phyloP scores from a whole-genome alignment of 2,329 filamentous ascomycete genomes.

The Fusarium tricinctum region DNA sequence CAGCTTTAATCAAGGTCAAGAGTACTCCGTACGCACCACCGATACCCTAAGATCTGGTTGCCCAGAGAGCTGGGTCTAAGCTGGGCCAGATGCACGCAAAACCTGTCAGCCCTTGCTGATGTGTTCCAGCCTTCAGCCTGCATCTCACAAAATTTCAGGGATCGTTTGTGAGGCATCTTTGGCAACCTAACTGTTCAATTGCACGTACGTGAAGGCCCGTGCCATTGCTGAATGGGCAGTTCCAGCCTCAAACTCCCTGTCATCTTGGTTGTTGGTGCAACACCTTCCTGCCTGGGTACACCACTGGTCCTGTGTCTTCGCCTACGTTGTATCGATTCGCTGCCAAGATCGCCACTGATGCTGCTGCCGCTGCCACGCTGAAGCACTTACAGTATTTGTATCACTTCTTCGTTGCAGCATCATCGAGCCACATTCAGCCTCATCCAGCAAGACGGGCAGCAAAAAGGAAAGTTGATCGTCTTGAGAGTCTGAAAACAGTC shows the following conservation, averaged over 20 bases:
- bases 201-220: slow-evolving; percentile 4
- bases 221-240: slow-evolving; percentile 34
- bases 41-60: slow-evolving; percentile 21
- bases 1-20: slow-evolving; percentile 25
- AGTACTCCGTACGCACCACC: slow-evolving; percentile 12
- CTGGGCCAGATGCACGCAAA: slow-evolving; percentile 33
- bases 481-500: slow-evolving; percentile 58
- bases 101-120: slow-evolving; percentile 25
- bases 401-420: slow-evolving; percentile 35
- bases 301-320: slow-evolving; percentile 31
- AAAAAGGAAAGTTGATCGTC: slow-evolving; percentile 37
- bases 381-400: slow-evolving; percentile 31
- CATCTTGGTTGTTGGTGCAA: slow-evolving; percentile 32
- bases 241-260: slow-evolving; percentile 29
- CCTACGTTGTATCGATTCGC: slow-evolving; percentile 22
- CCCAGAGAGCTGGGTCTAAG: slow-evolving; percentile 36
- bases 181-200: slow-evolving; percentile 11
- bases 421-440: slow-evolving; percentile 33
- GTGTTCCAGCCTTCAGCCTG: slow-evolving; percentile 31
- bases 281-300: slow-evolving; percentile 37
- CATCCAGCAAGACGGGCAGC: slow-evolving; percentile 22
- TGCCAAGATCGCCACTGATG: slow-evolving; percentile 20
- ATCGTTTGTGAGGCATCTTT: slow-evolving; percentile 10
- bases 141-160: slow-evolving; percentile 30
- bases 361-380: slow-evolving; percentile 20